Conservation (phyloP, 2,329 filamentous ascomycete genomes). For the Dactylonectria macrodidyma region DNA sequence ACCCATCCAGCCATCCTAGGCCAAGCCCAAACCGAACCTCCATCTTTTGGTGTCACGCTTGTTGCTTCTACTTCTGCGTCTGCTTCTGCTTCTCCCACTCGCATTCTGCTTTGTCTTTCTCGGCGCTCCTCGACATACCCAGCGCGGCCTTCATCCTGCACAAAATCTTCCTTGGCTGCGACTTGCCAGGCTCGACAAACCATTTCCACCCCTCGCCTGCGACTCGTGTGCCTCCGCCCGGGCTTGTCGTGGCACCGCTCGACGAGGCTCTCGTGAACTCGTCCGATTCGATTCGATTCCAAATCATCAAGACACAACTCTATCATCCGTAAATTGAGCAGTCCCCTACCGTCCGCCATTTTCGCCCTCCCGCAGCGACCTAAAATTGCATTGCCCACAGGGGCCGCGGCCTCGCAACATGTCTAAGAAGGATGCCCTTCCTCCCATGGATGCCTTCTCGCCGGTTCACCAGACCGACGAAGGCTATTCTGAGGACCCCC, state of each 20-base stretch:
- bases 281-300: not conserved
- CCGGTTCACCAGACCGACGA: conserved; percentile 79
- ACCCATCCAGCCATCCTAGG: conserved; percentile 23
- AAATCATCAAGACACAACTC: not conserved
- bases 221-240: not conserved
- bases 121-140: not conserved
- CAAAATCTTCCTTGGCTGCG: conserved; percentile 12
- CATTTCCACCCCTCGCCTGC: not conserved
- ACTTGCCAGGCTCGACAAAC: conserved; percentile 3
- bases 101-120: not conserved
- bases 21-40: conserved; percentile 22
- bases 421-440: conserved; percentile 47
- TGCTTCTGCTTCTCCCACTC: not conserved
- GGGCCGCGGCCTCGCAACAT: conserved; percentile 45
- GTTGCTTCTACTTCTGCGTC: not conserved
- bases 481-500: conserved; percentile 86
- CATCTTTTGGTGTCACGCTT: conserved; percentile 14
- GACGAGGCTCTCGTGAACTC: not conserved
- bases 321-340: not conserved
- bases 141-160: not conserved
- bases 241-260: not conserved
- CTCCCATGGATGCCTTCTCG: conserved; percentile 62
- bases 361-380: conserved; percentile 17
- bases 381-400: conserved; percentile 35
- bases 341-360: not conserved